Conservation (phyloP, 2,329 filamentous ascomycete genomes). For the Huntiella bhutanensis region DNA sequence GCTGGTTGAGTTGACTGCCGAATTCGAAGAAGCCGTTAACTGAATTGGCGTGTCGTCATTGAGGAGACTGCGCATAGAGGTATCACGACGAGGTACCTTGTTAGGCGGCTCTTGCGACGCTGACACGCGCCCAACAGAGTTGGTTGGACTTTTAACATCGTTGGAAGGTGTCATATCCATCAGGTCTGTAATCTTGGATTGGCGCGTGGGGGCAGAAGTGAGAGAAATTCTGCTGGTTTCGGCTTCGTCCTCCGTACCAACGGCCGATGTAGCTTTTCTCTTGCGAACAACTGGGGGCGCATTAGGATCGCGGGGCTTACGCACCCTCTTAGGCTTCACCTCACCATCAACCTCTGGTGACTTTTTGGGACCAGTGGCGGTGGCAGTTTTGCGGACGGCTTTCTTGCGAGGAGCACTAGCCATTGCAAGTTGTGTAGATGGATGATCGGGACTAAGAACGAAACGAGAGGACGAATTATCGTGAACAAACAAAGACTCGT, state of each 20-base stretch:
- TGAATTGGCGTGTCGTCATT: constrained; percentile 33
- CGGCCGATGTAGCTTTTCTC: constrained; percentile 29
- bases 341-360: constrained; percentile 21
- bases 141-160: constrained; percentile 14
- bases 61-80: constrained; percentile 36
- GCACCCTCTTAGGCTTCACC: constrained; percentile 26
- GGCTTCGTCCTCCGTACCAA: constrained; percentile 20
- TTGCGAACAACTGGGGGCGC: constrained; percentile 34
- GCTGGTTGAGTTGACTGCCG: constrained; percentile 19
- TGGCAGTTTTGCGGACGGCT: constrained; percentile 45
- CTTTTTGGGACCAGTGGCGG: constrained; percentile 26
- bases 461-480: constrained; percentile 17
- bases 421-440: constrained; percentile 32
- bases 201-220: constrained; percentile 16
- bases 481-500: constrained; percentile 26
- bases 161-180: constrained; percentile 10
- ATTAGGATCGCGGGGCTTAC: constrained; percentile 40
- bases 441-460: constrained; percentile 19
- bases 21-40: neutral
- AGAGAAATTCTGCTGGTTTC: constrained; percentile 20
- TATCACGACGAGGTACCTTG: constrained; percentile 33
- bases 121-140: constrained; percentile 2
- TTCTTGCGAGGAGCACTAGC: constrained; percentile 43
- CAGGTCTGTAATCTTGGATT: constrained; percentile 25
- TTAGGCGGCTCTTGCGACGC: constrained; percentile 20